Evolutionary conservation across 352 stramenopile genomes (phyloP).

Genomic region (Phytophthora aleatoria): DNA sequence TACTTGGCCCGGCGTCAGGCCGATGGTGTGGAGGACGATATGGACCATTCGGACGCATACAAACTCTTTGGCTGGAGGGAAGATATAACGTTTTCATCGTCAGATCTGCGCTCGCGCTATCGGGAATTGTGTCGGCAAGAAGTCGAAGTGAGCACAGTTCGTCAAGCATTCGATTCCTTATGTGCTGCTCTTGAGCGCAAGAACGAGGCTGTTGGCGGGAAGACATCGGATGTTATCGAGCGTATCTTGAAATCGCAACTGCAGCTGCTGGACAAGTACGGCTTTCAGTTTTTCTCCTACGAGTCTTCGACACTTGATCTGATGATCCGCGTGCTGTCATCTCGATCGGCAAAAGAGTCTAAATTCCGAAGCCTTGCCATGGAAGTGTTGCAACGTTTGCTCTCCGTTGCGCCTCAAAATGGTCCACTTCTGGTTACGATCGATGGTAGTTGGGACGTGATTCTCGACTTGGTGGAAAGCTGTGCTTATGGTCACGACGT

Average conservation of each 20-base stretch:
- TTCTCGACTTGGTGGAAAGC: constrained; percentile 54
- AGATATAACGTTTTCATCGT: constrained; percentile 44
- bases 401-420: constrained; percentile 58
- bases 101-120: constrained; percentile 64
- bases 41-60: constrained; percentile 60
- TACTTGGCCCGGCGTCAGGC: constrained; percentile 55
- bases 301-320: constrained; percentile 72
- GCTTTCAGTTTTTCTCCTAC: constrained; percentile 80
- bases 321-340: constrained; percentile 38
- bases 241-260: constrained; percentile 72
- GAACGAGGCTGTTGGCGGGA: constrained; percentile 50
- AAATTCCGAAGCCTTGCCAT: constrained; percentile 38
- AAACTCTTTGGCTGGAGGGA: constrained; percentile 75
- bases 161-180: constrained; percentile 66
- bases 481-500: constrained; percentile 47
- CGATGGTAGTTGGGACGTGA: constrained; percentile 49
- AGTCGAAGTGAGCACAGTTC: constrained; percentile 51
- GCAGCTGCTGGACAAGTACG: constrained; percentile 72
- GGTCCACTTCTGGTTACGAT: constrained; percentile 44
- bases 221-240: constrained; percentile 70
- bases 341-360: constrained; percentile 18
- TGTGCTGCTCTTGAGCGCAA: constrained; percentile 55
- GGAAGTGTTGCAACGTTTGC: constrained; percentile 44
- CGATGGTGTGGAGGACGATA: constrained; percentile 42
- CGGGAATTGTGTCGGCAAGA: constrained; percentile 63